These are phyloP conservation scores for Dujonia santamariae DNA, from an alignment of 1,139 yeast genomes.

Conservation along the genomic window DNA sequence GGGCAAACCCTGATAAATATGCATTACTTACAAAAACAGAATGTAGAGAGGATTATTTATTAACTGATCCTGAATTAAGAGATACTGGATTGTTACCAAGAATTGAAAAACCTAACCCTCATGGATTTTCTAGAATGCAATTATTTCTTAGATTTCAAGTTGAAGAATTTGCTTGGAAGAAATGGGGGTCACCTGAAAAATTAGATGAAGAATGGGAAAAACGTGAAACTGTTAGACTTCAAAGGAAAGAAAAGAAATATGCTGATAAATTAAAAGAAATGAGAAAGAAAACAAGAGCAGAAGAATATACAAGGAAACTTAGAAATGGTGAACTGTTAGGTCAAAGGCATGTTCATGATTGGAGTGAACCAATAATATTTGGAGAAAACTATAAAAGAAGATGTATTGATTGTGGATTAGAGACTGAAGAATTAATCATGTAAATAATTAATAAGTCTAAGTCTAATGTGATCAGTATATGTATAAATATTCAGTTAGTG, in stretches of 20 bases:
- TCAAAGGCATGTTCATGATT: constrained; percentile 69
- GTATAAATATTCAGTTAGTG: no score
- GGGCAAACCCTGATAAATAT: constrained; percentile 78
- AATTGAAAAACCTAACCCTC: constrained; percentile 91
- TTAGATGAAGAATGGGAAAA: constrained; percentile 91
- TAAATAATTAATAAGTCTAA: not conserved
- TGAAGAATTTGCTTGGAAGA: constrained; percentile 86
- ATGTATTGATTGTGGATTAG: constrained; percentile 83
- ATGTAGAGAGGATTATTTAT: constrained; percentile 84
- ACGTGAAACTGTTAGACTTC: constrained; percentile 68
- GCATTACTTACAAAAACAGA: constrained; percentile 92
- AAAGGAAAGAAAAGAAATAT: constrained; percentile 76
- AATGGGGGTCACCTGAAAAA: constrained; percentile 92
- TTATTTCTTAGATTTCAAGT: constrained; percentile 84
- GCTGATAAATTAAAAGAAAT: constrained; percentile 73
- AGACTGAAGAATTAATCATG: constrained; percentile 59
- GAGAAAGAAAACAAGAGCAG: constrained; percentile 90
- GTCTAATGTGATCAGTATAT: no score
- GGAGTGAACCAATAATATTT: constrained; percentile 61
- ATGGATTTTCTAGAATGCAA: constrained; percentile 92
- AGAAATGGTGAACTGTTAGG: constrained; percentile 53
- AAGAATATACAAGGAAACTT: constrained; percentile 73
- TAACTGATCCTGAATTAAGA: constrained; percentile 88
- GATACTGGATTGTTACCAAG: constrained; percentile 69
- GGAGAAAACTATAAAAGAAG: constrained; percentile 47